A percentile compares a stretch with the other conserved stretches of the same genome.
phyloP scores from a whole-genome alignment of 164 flowering plant genomes.

The Dillenia suffruticosa region DNA sequence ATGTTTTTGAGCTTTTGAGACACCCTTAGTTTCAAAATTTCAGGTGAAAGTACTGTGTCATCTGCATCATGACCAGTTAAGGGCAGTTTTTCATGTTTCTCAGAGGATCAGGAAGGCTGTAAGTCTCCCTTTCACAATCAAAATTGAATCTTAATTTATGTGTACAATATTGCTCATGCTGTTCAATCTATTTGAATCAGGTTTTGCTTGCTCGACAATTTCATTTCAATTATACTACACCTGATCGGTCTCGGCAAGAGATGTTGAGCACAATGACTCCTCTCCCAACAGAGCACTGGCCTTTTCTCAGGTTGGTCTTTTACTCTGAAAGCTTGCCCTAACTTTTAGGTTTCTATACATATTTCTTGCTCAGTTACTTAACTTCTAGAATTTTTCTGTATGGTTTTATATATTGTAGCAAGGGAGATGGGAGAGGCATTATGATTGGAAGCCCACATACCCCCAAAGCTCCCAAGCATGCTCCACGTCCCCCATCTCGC shows the following conservation, averaged over 20 bases:
- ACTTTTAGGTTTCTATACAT: background rate
- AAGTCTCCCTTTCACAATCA: slow-evolving; percentile 25
- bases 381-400: background rate
- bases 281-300: slow-evolving; percentile 76
- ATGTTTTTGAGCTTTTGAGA: too few species aligned
- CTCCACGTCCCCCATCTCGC: slow-evolving; percentile 76
- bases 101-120: slow-evolving; percentile 73
- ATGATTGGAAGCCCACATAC: slow-evolving; percentile 53
- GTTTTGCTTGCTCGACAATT: slow-evolving; percentile 68
- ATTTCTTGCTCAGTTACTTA: too few species aligned
- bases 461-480: slow-evolving; percentile 83
- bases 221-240: slow-evolving; percentile 87
- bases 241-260: slow-evolving; percentile 88
- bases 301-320: slow-evolving; percentile 51
- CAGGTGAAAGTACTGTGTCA: slow-evolving; percentile 88
- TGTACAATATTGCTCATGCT: slow-evolving; percentile 1
- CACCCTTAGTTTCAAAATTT: slow-evolving; percentile 4
- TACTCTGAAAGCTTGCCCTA: background rate
- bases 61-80: slow-evolving; percentile 89
- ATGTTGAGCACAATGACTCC: slow-evolving; percentile 77
- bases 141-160: slow-evolving; percentile 1
- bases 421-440: slow-evolving; percentile 44
- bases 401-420: slow-evolving; percentile 36
- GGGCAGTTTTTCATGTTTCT: slow-evolving; percentile 88
- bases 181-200: slow-evolving; percentile 28